Evolutionary conservation across 208 protist species (phyloP).

Genomic region (Trypanosoma cruzi): DNA sequence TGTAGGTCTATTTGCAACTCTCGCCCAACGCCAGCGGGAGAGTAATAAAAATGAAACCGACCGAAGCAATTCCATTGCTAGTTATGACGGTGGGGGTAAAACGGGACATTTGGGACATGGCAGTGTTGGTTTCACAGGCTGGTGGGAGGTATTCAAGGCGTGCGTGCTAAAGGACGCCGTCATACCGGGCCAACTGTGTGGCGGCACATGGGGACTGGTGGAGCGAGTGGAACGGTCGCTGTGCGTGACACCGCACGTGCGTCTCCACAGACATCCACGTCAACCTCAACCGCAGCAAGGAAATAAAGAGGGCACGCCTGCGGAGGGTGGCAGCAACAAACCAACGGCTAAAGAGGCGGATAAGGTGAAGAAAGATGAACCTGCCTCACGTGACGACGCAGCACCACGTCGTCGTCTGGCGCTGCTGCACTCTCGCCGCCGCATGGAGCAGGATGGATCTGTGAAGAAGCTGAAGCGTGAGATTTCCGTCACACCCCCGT

Average conservation of each 20-base stretch:
- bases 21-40: conserved; percentile 42
- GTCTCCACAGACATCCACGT: conserved; percentile 1
- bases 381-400: neutral
- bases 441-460: neutral
- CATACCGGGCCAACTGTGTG: conserved; percentile 46
- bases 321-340: neutral
- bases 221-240: conserved; percentile 38
- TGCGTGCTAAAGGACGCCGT: conserved; percentile 47
- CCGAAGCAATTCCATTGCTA: neutral
- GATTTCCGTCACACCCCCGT: neutral
- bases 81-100: neutral
- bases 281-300: neutral
- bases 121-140: conserved; percentile 13
- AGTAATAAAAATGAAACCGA: conserved; percentile 4
- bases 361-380: neutral
- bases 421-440: neutral
- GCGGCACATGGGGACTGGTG: conserved; percentile 38
- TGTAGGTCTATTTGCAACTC: conserved; percentile 50
- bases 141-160: conserved; percentile 53
- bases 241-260: neutral
- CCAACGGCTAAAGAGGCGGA: neutral
- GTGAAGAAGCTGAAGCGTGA: neutral
- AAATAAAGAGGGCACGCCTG: too few relatives aligned
- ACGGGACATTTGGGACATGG: too few relatives aligned
- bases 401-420: neutral